Percentiles rank a stretch among this genome's conserved stretches.
phyloP scores from a whole-genome alignment of 768 basidiomycete genomes.

The Rhizopogon roseolus region DNA sequence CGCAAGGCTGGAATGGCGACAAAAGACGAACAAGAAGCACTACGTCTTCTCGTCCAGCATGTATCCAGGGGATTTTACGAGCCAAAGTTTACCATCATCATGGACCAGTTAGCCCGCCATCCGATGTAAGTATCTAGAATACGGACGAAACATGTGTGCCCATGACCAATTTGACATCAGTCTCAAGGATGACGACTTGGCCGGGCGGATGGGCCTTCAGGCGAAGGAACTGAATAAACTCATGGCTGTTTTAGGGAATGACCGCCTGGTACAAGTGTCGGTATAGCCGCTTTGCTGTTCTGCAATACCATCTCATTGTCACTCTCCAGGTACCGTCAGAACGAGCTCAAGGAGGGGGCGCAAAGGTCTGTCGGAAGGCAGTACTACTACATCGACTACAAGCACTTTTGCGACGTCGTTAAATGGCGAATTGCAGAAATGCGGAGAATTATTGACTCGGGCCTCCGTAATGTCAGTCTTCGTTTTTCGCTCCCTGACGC shows the following conservation, averaged over 20 bases:
- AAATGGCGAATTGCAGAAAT: slow-evolving; percentile 96
- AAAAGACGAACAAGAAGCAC: slow-evolving; percentile 77
- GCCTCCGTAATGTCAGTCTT: slow-evolving; percentile 73
- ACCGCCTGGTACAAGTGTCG: slow-evolving; percentile 75
- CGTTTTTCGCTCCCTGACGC: not conserved
- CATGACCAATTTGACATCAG: slow-evolving; percentile 32
- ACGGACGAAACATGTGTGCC: slow-evolving; percentile 15
- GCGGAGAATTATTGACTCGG: slow-evolving; percentile 84
- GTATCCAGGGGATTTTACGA: slow-evolving; percentile 95
- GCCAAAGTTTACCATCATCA: slow-evolving; percentile 80
- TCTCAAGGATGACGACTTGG: slow-evolving; percentile 91
- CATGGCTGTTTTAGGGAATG: slow-evolving; percentile 75
- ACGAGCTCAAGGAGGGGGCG: slow-evolving; percentile 87
- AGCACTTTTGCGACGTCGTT: slow-evolving; percentile 93
- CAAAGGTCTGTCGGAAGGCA: slow-evolving; percentile 83
- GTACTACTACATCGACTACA: slow-evolving; percentile 97
- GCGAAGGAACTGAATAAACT: slow-evolving; percentile 88
- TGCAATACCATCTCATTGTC: not conserved
- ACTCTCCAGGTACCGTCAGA: slow-evolving; percentile 70
- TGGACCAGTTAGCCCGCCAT: slow-evolving; percentile 91
- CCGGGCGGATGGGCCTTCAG: slow-evolving; percentile 85
- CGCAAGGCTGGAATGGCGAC: slow-evolving; percentile 41
- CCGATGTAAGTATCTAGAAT: slow-evolving; percentile 78
- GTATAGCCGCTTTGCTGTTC: slow-evolving; percentile 21
- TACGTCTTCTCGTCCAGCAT: slow-evolving; percentile 87